Evolutionary conservation across 371 early-diverging fungal species (phyloP), one percentile per base, ranked within the genome.

Genomic region (Mucor lusitanicus): DNA sequence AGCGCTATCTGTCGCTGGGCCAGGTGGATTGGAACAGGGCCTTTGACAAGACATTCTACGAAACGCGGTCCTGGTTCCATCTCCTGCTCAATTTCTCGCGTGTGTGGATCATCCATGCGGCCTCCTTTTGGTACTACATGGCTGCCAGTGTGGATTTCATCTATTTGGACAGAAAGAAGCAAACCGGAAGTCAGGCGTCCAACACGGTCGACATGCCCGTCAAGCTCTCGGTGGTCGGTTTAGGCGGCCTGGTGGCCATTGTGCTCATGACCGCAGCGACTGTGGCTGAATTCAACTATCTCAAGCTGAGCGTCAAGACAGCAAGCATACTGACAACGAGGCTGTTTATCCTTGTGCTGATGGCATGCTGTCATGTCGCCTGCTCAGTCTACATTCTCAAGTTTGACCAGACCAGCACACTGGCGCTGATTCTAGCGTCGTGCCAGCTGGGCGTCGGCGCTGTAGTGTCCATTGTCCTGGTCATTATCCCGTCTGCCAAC

Each of bases 11-110:
- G 0, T 75, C 66, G 2, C 79, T 95, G 17, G 71, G 72, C 35
- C 75, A 88, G 8, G 85, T 95, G 50, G 82, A 88, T 63, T 95
- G 94, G 93, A 73, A 72, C 4, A 76, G 72, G 54, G 87, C 90
- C 9, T 92, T 94, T 72, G 62, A 75, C 64, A 96, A 95, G 76
- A 94, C 94, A 2, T 96, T 92, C 75, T 87, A 90, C 65, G 96
- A 96, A 77, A 85, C 86, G 23, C 88, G 95, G 32, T 92, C 94
- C 3, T 90, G 91, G 88, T 72, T 90, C 62, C 96, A 96, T 74
- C 67, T 94, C 27, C 71, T 93, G 33, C 87, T 89, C 69, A 96
- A 95, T 75, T 96, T 95, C 64, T 87, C 91, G 9, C 90, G 94
- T 9, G 85, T 95, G 28, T 95, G 95, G 95, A 90, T 92, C 56